Conservation (phyloP, 805 yeast genomes). For the Ogataea minuta region DNA sequence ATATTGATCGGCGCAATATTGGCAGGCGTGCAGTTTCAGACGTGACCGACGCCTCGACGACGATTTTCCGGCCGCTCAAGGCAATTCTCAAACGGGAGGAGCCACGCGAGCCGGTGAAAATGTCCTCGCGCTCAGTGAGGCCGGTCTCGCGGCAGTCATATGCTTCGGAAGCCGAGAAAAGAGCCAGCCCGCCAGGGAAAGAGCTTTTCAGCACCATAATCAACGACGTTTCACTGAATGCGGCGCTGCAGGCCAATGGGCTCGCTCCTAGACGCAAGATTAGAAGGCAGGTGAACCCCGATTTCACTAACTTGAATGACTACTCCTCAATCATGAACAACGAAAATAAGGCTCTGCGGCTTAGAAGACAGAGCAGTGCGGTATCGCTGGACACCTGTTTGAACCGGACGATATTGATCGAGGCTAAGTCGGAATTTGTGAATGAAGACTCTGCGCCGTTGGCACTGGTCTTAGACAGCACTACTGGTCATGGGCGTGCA, state of each 20-base stretch:
- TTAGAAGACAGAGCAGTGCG: slow-evolving; percentile 7
- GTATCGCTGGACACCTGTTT: slow-evolving; percentile 14
- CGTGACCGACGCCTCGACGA: slow-evolving; percentile 15
- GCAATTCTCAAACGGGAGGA: slow-evolving; percentile 11
- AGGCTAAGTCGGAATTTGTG: slow-evolving; percentile 16
- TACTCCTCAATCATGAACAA: slow-evolving; percentile 18
- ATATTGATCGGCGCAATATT: slow-evolving; percentile 3
- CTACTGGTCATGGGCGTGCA: slow-evolving; percentile 9
- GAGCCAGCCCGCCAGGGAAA: slow-evolving; percentile 1
- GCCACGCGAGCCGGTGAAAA: slow-evolving; percentile 1
- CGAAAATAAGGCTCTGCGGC: slow-evolving; percentile 16
- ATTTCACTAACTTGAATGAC: slow-evolving; percentile 20
- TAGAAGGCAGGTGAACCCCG: slow-evolving; percentile 14
- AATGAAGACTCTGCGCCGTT: slow-evolving; percentile 14
- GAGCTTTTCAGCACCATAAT: slow-evolving; percentile 32
- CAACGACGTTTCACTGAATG: slow-evolving; percentile 38
- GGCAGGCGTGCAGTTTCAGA: slow-evolving; percentile 17
- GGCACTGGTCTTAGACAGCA: slow-evolving; percentile 20
- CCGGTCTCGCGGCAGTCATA: slow-evolving; percentile 1
- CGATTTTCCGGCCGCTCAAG: slow-evolving; percentile 14
- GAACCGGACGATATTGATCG: slow-evolving; percentile 20
- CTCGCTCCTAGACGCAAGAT: slow-evolving; percentile 9
- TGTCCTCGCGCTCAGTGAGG: slow-evolving; percentile 5
- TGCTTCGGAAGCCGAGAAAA: slow-evolving; percentile 1
- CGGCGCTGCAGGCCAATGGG: slow-evolving; percentile 39